These are phyloP conservation scores for Pythium biforme DNA, from an alignment of 352 stramenopile genomes.

Conservation along the genomic window DNA sequence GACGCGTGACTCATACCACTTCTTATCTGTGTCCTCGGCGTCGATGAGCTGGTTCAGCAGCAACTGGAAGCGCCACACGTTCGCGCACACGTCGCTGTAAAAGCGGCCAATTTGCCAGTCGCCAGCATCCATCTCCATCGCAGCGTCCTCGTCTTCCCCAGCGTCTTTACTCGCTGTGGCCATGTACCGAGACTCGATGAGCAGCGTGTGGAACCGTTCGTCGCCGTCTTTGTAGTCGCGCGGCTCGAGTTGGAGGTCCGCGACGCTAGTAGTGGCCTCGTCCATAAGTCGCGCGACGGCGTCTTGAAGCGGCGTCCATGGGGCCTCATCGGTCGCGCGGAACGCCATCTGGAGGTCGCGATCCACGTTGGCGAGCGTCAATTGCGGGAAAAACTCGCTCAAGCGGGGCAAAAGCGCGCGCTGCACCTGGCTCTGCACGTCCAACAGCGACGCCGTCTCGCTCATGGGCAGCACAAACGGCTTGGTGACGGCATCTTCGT, in stretches of 20 bases:
- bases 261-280: constrained; percentile 26
- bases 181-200: not conserved
- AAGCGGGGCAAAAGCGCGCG: constrained; percentile 30
- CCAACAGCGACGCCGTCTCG: constrained; percentile 35
- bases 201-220: constrained; percentile 5
- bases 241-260: constrained; percentile 51
- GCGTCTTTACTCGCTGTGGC: not conserved
- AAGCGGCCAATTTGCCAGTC: constrained; percentile 63
- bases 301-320: constrained; percentile 45
- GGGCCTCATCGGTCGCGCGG: constrained; percentile 32
- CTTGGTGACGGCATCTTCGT: constrained; percentile 30
- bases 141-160: not conserved
- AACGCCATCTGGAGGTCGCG: constrained; percentile 52
- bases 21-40: constrained; percentile 68
- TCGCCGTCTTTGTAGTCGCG: constrained; percentile 56
- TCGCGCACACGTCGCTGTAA: constrained; percentile 57
- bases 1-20: constrained; percentile 76
- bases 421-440: constrained; percentile 52
- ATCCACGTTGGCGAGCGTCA: constrained; percentile 31
- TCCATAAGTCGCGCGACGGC: constrained; percentile 20
- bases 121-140: not conserved
- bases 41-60: constrained; percentile 61
- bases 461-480: constrained; percentile 45
- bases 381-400: constrained; percentile 39
- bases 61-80: constrained; percentile 64